phyloP scores from a whole-genome alignment of 2,329 filamentous ascomycete species.

The Curvularia sp. region DNA sequence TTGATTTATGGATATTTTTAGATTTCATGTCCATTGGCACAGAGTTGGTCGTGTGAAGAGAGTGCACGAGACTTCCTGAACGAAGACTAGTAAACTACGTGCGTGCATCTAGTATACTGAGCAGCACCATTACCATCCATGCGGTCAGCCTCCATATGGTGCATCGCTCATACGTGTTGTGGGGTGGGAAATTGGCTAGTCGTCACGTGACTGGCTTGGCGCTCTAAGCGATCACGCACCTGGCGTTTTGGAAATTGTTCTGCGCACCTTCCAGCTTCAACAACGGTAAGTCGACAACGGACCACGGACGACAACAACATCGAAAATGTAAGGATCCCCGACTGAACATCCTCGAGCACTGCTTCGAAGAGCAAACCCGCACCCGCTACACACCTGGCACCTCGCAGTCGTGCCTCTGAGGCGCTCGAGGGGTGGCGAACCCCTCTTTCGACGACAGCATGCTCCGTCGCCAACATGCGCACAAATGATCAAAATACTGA shows the following conservation, averaged over 20 bases:
- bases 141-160: neutral
- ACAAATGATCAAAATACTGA: conserved; percentile 39
- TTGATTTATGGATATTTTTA: neutral
- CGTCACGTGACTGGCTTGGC: conserved; percentile 15
- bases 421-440: conserved; percentile 43
- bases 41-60: neutral
- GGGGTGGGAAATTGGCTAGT: conserved; percentile 15
- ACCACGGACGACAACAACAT: conserved; percentile 50
- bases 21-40: neutral
- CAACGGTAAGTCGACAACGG: conserved; percentile 29
- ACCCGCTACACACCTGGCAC: conserved; percentile 25
- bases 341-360: conserved; percentile 23
- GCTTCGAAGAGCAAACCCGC: conserved; percentile 30
- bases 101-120: neutral
- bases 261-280: conserved; percentile 9
- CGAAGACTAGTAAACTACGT: no score
- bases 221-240: conserved; percentile 20
- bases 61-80: neutral
- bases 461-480: conserved; percentile 27
- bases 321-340: conserved; percentile 52
- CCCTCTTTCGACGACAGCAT: conserved; percentile 42
- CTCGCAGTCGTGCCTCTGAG: conserved; percentile 32
- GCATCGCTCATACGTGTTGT: conserved; percentile 4
- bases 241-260: conserved; percentile 11
- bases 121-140: neutral